Evolutionary conservation across 2,329 filamentous ascomycete species (phyloP).

Genomic region (Fusarium sp.): DNA sequence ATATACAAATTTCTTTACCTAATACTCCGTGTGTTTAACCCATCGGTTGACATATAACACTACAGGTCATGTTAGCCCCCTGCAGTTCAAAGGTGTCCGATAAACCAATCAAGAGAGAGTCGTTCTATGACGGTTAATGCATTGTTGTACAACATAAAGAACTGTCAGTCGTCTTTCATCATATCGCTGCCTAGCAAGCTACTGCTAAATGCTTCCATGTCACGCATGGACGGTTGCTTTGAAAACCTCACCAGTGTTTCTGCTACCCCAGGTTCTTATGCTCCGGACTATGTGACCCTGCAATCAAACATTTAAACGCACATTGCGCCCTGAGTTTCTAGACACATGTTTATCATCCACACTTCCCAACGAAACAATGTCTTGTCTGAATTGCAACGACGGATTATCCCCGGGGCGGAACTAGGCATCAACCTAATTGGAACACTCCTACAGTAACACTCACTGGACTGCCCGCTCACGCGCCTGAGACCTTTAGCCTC

Average conservation of each 20-base stretch:
- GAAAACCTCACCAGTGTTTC: conserved; percentile 33
- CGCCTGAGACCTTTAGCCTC: conserved; percentile 32
- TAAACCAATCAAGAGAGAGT: conserved; percentile 7
- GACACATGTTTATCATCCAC: background rate
- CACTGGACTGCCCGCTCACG: background rate
- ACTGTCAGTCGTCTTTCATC: conserved; percentile 3
- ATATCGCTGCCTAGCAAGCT: conserved; percentile 11
- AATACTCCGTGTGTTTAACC: too few relatives aligned
- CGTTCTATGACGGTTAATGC: conserved; percentile 28
- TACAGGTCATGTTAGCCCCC: background rate
- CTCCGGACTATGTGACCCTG: conserved; percentile 20
- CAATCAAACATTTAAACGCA: conserved; percentile 22
- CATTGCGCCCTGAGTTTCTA: conserved; percentile 10
- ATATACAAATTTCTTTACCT: too few relatives aligned
- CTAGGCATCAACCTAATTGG: conserved; percentile 28
- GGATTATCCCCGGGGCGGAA: conserved; percentile 29
- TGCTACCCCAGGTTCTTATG: conserved; percentile 31
- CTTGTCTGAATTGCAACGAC: conserved; percentile 18
- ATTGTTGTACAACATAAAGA: conserved; percentile 24
- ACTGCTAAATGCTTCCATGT: conserved; percentile 14
- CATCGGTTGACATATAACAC: too few relatives aligned
- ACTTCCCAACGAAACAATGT: background rate
- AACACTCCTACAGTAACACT: conserved; percentile 1
- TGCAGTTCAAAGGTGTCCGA: conserved; percentile 1
- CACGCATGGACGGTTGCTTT: conserved; percentile 28